Conservation (phyloP, 495 filamentous ascomycete genomes). For the Lindgomyces ingoldianus region DNA sequence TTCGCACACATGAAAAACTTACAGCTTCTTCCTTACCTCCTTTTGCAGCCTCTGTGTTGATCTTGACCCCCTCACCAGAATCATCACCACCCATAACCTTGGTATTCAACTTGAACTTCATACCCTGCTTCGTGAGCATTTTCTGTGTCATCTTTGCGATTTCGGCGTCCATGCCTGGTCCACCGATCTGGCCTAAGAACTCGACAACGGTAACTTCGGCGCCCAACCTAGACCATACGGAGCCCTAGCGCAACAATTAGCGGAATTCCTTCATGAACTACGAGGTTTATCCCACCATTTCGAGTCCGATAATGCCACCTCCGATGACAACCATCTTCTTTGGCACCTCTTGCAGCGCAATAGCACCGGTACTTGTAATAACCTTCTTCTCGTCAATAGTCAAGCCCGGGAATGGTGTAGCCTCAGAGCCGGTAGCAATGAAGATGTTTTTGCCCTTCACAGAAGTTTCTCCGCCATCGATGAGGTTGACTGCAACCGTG, state of each 20-base stretch:
- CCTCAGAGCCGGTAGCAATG: conserved; percentile 91
- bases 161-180: conserved; percentile 95
- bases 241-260: conserved; percentile 57
- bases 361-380: conserved; percentile 92
- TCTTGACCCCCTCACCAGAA: conserved; percentile 69
- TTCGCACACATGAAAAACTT: conserved; percentile 43
- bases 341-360: conserved; percentile 83
- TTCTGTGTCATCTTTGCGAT: conserved; percentile 91
- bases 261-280: not conserved
- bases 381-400: conserved; percentile 97
- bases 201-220: conserved; percentile 95
- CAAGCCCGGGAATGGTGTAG: conserved; percentile 93
- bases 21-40: conserved; percentile 91
- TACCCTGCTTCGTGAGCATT: conserved; percentile 92
- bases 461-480: conserved; percentile 85
- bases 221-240: conserved; percentile 93
- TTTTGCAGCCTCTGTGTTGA: conserved; percentile 89
- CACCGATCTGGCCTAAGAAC: conserved; percentile 93
- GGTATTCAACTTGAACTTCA: conserved; percentile 96
- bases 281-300: conserved; percentile 65
- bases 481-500: conserved; percentile 84
- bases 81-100: conserved; percentile 89
- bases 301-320: conserved; percentile 96
- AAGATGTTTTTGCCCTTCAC: conserved; percentile 93
- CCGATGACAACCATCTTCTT: conserved; percentile 98